A percentile compares a stretch with the other conserved stretches of the same genome.
Conservation (phyloP, 1,139 yeast species). For the Entelexis sorbosivorans region DNA sequence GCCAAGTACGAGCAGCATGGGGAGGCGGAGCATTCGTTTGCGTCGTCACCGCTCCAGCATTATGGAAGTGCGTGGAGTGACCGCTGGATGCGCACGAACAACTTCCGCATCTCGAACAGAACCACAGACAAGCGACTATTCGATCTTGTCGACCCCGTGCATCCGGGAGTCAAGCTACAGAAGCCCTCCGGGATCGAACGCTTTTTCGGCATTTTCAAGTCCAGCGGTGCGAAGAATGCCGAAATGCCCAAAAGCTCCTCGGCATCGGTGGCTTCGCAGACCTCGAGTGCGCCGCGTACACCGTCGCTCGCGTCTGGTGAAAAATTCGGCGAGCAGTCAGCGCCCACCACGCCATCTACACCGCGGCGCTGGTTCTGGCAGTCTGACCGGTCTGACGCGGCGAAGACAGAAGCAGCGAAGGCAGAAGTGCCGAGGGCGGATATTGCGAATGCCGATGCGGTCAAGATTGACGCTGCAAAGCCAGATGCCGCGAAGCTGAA, state of each 20-base stretch:
- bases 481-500: background rate
- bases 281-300: conserved; percentile 2
- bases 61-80: conserved; percentile 44
- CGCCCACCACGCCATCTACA: background rate
- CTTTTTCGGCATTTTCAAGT: conserved; percentile 16
- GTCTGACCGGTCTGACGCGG: background rate
- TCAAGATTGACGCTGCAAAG: background rate
- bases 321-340: background rate
- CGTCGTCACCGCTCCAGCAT: background rate
- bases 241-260: background rate
- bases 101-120: conserved; percentile 57
- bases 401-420: background rate
- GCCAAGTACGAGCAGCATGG: conserved; percentile 55
- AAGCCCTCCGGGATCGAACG: conserved; percentile 19
- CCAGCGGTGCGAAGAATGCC: background rate
- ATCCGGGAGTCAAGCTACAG: conserved; percentile 16
- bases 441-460: background rate
- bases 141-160: conserved; percentile 64
- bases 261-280: background rate
- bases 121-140: conserved; percentile 81
- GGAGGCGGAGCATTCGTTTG: background rate
- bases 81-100: conserved; percentile 56
- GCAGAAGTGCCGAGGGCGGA: background rate
- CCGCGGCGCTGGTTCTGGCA: conserved; percentile 11
- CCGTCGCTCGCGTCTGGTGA: conserved; percentile 1